Percentiles rank a stretch among this genome's conserved stretches.
phyloP scores from a whole-genome alignment of 2,329 filamentous ascomycete species.

The Apiospora koreana region DNA sequence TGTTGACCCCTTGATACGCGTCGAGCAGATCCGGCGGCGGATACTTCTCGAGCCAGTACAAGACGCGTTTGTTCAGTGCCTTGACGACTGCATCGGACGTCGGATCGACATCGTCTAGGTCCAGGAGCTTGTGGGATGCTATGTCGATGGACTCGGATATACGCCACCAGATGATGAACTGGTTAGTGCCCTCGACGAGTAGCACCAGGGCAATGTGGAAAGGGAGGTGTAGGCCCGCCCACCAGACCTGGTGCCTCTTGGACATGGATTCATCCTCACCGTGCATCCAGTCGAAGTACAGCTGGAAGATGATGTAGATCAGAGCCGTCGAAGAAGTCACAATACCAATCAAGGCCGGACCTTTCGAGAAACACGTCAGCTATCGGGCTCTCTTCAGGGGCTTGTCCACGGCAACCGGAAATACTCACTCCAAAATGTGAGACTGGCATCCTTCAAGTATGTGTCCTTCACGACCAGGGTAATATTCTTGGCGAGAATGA shows the following conservation, averaged over 20 bases:
- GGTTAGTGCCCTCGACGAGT: conserved; percentile 63
- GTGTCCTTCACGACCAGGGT: conserved; percentile 48
- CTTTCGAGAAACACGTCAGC: conserved; percentile 25
- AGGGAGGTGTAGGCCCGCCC: conserved; percentile 60
- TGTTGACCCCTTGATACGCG: conserved; percentile 20
- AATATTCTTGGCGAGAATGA: conserved; percentile 55
- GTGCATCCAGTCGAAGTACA: conserved; percentile 65
- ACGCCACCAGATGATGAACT: conserved; percentile 52
- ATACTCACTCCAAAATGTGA: conserved; percentile 25
- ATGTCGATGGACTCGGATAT: conserved; percentile 22
- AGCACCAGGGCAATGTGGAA: conserved; percentile 65
- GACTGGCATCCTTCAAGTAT: conserved; percentile 38
- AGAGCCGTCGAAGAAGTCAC: conserved; percentile 40
- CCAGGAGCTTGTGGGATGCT: conserved; percentile 17
- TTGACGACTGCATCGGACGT: conserved; percentile 23
- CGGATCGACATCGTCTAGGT: not conserved
- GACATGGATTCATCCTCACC: conserved; percentile 53
- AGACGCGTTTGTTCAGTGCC: conserved; percentile 18
- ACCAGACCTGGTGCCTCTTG: conserved; percentile 59
- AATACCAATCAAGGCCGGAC: conserved; percentile 40
- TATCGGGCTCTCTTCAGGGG: not conserved
- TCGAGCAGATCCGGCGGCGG: conserved; percentile 22
- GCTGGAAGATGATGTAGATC: conserved; percentile 48
- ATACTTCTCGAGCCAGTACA: conserved; percentile 32
- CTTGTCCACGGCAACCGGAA: not conserved